phyloP scores from a whole-genome alignment of 345 rosid genomes.

The Draba incana region DNA sequence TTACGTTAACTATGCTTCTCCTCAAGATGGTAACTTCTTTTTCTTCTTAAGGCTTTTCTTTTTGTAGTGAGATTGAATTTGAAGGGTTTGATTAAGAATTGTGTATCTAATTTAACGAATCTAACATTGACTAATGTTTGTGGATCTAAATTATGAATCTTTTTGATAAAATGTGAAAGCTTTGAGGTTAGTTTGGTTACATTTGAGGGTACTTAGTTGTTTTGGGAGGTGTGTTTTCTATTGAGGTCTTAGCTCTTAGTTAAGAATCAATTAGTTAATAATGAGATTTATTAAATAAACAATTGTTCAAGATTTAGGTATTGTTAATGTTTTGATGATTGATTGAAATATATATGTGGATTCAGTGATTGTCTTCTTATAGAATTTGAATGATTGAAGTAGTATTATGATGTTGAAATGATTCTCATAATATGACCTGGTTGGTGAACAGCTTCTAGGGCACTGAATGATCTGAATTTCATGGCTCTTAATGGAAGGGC shows the following conservation, averaged over 20 bases:
- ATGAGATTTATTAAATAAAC: background rate
- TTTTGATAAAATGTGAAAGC: background rate
- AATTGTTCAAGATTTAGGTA: background rate
- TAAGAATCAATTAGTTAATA: too few relatives aligned
- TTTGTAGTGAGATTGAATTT: background rate
- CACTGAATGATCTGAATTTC: slow-evolving; percentile 79
- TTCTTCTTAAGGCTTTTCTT: background rate
- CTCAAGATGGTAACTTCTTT: slow-evolving; percentile 65
- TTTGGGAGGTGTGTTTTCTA: background rate
- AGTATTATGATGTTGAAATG: background rate
- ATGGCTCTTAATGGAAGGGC: slow-evolving; percentile 67
- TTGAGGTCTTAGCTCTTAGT: background rate
- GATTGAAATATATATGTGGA: too few relatives aligned
- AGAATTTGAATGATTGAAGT: too few relatives aligned
- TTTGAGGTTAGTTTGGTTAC: background rate
- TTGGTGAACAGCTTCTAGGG: slow-evolving; percentile 71
- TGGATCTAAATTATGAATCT: background rate
- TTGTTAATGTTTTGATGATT: slow-evolving; percentile 1
- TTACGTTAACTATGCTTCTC: slow-evolving; percentile 73
- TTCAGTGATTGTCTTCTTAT: too few relatives aligned
- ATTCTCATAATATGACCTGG: background rate
- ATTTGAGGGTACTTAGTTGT: too few relatives aligned
- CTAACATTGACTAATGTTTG: background rate
- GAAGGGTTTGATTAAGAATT: background rate
- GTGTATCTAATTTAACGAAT: slow-evolving; percentile 3